Evolutionary conservation across 2,329 filamentous ascomycete genomes (phyloP), one percentile per base, ranked within the genome.

Genomic region (Paramyrothecium sp.): DNA sequence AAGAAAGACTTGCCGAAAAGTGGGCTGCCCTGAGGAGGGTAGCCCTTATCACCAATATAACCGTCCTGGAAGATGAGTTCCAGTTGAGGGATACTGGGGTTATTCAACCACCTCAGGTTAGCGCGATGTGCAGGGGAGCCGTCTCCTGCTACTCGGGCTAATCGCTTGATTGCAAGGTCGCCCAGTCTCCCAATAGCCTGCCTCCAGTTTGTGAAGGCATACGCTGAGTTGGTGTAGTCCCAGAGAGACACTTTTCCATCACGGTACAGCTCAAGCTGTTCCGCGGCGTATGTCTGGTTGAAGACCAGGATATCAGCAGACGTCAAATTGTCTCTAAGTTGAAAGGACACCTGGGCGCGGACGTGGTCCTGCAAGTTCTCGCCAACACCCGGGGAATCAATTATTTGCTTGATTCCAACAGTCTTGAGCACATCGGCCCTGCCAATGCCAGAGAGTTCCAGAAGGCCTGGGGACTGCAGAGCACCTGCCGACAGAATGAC

Each of bases 311-410:
- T 30, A 41, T 53, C 51, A 30, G 51, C 33, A 10, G 51, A 53
- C 26, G 38, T 19, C 16, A 53, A 22, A 13, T 33, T 30, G n/a
- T 53, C 51, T 2, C 10, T 22, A 3, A 53, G 51, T 19, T 38
- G 30, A 13, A 53, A 19, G 19, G 30, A 34, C 2, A 53, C 51
- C 33, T 53, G 51, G n/a, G 33, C 51, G 19, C 51, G 51, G 51
- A 53, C 51, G 19, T 53, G 51, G 51, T 53, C 51, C 20, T 53
- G 51, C 23, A 53, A 33, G 30, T 53, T 53, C 26, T 53, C 51
- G 20, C 51, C 51, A 17, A 53, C 51, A 8, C 51, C 51, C 3
- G 51, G 51, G 13, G 33, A 19, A 22, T 53, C 21, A 13, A 53
- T 41, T 17, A 53, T 26, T 30, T 53, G 51, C 51, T 53, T 53